A percentile compares a stretch with the other conserved stretches of the same genome.
Conservation (phyloP, 768 basidiomycete species). For the Amanita thiersii region DNA sequence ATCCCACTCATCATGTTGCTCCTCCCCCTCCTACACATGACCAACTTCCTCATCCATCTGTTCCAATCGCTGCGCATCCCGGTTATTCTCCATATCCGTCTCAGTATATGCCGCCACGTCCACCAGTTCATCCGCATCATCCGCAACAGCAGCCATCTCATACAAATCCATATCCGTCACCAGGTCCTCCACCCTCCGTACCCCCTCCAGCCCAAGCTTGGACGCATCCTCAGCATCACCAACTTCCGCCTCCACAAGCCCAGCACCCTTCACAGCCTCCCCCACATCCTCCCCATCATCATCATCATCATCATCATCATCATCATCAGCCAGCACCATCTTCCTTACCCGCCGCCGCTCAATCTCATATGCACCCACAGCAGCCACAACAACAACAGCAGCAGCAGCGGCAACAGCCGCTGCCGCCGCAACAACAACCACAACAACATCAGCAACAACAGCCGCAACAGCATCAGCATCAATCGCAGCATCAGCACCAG, state of each 20-base stretch:
- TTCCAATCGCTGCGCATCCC: conserved; percentile 26
- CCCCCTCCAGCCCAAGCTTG: conserved; percentile 28
- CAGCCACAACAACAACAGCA: conserved; percentile 15
- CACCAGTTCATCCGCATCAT: conserved; percentile 23
- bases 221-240: conserved; percentile 28
- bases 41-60: conserved; percentile 30
- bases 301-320: conserved; percentile 16
- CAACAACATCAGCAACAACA: conserved; percentile 18
- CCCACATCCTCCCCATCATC: conserved; percentile 15
- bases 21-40: conserved; percentile 30
- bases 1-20: conserved; percentile 15
- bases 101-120: conserved; percentile 23
- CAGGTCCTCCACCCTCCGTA: conserved; percentile 29
- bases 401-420: conserved; percentile 18
- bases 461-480: conserved; percentile 12
- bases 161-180: conserved; percentile 38
- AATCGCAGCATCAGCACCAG: conserved; percentile 14
- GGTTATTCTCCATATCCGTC: conserved; percentile 24
- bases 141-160: conserved; percentile 27
- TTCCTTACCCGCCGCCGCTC: conserved; percentile 15
- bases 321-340: conserved; percentile 21
- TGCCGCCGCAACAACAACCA: conserved; percentile 14
- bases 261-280: conserved; percentile 17
- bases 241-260: conserved; percentile 14
- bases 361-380: conserved; percentile 12